These are phyloP conservation scores for Lentithecium fluviatile DNA, from an alignment of 495 filamentous ascomycete species.

Conservation along the genomic window DNA sequence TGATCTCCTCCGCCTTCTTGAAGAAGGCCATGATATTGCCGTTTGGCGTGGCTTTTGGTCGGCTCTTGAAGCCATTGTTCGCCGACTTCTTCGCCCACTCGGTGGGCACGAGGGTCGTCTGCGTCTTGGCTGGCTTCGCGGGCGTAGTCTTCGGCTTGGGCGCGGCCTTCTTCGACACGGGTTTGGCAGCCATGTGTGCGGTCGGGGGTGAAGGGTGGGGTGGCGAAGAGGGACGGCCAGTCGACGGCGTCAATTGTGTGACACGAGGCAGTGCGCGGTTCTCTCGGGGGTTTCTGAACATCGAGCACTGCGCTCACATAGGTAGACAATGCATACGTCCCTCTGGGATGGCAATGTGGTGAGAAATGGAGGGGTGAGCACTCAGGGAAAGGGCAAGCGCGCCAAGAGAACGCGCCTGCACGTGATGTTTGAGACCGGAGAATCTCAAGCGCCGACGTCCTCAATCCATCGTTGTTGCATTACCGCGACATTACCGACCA, in stretches of 20 bases:
- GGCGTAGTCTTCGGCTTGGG: conserved; percentile 38
- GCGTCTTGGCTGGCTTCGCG: conserved; percentile 22
- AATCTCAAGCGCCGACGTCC: too few relatives aligned
- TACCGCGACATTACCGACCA: too few relatives aligned
- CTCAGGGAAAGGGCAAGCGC: not conserved
- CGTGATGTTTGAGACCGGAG: not conserved
- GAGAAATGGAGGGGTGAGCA: not conserved
- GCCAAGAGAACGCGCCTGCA: not conserved
- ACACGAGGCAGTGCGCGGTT: conserved; percentile 29
- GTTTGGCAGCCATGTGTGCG: conserved; percentile 30
- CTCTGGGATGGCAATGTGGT: not conserved
- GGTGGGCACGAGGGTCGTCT: conserved; percentile 30
- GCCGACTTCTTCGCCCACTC: conserved; percentile 30
- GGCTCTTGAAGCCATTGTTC: conserved; percentile 35
- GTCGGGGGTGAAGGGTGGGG: conserved; percentile 26
- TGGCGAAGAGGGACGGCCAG: conserved; percentile 49
- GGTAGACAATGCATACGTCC: not conserved
- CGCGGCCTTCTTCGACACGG: conserved; percentile 17
- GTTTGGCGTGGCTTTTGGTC: conserved; percentile 54
- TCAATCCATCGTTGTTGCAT: too few relatives aligned
- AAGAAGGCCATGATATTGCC: conserved; percentile 79
- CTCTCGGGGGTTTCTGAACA: conserved; percentile 50
- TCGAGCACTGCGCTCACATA: conserved; percentile 16
- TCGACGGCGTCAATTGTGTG: conserved; percentile 39
- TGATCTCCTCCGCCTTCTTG: conserved; percentile 63